phyloP scores from a whole-genome alignment of 148 eudicot species.

The Oxyria digyna region DNA sequence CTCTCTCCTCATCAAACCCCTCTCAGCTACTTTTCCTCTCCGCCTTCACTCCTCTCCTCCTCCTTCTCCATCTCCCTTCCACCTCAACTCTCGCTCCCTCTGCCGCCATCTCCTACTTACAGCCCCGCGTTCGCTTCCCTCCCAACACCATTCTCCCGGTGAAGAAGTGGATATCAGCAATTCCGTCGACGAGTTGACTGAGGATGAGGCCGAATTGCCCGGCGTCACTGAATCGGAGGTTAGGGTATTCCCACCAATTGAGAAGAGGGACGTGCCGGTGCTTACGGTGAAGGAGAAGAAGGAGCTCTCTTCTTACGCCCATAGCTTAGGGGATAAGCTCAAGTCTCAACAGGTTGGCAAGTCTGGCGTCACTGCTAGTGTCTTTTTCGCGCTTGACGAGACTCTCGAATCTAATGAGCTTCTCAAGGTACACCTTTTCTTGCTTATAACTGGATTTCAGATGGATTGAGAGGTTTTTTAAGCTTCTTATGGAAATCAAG shows the following conservation, averaged over 20 bases:
- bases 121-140: neutral
- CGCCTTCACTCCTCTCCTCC: neutral
- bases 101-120: neutral
- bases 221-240: neutral
- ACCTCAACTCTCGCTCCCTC: neutral
- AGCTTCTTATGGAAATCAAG: neutral
- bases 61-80: neutral
- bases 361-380: constrained; percentile 66
- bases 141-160: neutral
- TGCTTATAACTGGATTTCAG: no score
- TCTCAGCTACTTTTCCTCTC: neutral
- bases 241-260: neutral
- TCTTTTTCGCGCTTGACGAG: constrained; percentile 51
- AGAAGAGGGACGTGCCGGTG: constrained; percentile 25
- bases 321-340: constrained; percentile 67
- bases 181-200: neutral
- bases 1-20: neutral
- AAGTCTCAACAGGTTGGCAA: constrained; percentile 85
- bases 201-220: neutral
- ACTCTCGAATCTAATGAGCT: constrained; percentile 73
- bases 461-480: neutral
- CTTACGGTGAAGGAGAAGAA: constrained; percentile 78
- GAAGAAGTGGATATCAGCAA: neutral
- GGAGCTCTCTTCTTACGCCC: constrained; percentile 68
- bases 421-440: constrained; percentile 45